phyloP scores from a whole-genome alignment of 371 early-diverging fungal genomes.

The Mortierella sp. region DNA sequence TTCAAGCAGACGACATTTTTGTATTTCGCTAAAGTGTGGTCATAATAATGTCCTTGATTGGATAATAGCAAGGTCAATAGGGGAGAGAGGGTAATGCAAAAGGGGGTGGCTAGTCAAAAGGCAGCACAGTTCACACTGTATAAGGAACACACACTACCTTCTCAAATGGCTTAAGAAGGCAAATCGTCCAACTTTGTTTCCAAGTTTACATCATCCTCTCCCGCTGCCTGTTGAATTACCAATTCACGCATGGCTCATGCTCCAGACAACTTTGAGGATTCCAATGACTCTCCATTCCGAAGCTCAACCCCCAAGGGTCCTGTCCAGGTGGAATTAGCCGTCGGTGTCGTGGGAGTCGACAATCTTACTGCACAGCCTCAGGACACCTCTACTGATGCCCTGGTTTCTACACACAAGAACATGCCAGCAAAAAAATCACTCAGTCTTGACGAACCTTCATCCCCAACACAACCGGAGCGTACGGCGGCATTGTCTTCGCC shows the following conservation, averaged over 20 bases:
- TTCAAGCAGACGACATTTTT: neutral
- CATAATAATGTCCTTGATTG: neutral
- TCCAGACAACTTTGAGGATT: neutral
- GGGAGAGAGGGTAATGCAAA: too few species aligned
- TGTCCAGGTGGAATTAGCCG: neutral
- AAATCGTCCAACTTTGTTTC: neutral
- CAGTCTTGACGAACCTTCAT: neutral
- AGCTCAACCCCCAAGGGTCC: neutral
- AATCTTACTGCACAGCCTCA: neutral
- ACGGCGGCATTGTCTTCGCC: constrained; percentile 10
- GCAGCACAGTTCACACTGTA: too few species aligned
- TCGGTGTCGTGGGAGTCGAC: neutral
- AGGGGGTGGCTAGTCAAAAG: too few species aligned
- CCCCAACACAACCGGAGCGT: neutral
- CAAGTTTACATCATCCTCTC: neutral
- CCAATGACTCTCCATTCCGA: neutral
- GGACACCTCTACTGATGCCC: too few species aligned
- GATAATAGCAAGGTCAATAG: too few species aligned
- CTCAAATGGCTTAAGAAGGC: too few species aligned
- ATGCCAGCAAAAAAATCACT: neutral
- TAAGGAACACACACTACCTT: too few species aligned
- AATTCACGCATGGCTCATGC: constrained; percentile 17
- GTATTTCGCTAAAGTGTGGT: neutral
- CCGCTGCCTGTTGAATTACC: neutral
- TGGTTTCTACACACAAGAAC: neutral